Conservation (phyloP, 2,329 filamentous ascomycete genomes). For the Colletotrichum lini region DNA sequence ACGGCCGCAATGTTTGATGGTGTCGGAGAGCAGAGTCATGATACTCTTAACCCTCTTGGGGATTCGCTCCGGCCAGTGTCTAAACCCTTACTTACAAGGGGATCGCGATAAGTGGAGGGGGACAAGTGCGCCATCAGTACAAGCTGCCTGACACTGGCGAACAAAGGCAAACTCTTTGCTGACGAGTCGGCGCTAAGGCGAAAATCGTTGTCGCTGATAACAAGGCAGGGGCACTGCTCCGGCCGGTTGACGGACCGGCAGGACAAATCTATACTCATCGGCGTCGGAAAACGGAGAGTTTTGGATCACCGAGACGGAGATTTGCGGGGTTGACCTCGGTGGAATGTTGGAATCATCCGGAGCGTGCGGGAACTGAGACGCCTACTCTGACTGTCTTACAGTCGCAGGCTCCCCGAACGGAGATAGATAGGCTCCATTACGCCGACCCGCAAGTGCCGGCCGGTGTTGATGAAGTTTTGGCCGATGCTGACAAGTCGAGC, state of each 20-base stretch:
- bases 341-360: slow-evolving; percentile 20
- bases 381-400: background rate
- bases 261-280: background rate
- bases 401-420: background rate
- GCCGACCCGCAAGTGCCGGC: slow-evolving; percentile 6
- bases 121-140: too few relatives aligned
- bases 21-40: background rate
- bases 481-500: background rate
- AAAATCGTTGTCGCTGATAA: background rate
- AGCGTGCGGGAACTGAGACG: slow-evolving; percentile 8
- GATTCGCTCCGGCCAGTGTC: background rate
- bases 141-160: too few relatives aligned
- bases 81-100: too few relatives aligned
- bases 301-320: slow-evolving; percentile 12
- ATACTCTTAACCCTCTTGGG: background rate
- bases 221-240: background rate
- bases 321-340: background rate
- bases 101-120: background rate
- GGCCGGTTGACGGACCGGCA: background rate
- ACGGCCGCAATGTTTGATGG: background rate
- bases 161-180: too few relatives aligned
- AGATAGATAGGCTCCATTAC: background rate
- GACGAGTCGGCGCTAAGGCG: too few relatives aligned
- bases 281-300: slow-evolving; percentile 13
- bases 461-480: slow-evolving; percentile 13